Base-by-base conservation (phyloP, 805 yeast genomes). In the Sporopachydermia lactativora region DNA sequence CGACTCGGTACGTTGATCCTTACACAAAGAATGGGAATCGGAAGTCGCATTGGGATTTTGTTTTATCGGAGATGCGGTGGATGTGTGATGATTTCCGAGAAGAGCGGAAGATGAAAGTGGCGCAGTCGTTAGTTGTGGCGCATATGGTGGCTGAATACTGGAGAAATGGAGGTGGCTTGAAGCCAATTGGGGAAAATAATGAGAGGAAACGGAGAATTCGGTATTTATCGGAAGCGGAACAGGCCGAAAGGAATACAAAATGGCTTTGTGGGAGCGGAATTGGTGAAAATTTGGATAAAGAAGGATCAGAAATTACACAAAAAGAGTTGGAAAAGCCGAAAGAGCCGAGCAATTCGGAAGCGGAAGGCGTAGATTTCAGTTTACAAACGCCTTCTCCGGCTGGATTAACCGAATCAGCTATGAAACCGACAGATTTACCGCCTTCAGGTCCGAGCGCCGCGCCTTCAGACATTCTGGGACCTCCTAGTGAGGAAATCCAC, bases 61-160 rank as follows among this genome's bases (percentile, higher is more conserved):
- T 89, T 17, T 46, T 92, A 3, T 73, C 74, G 17, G 98, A 92
- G 55, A 81, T 76, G 52, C 73, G 73, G 45, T 85, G 96, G 94
- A 69, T 86, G 75, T 73, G 85, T 4, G 66, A 71, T 1, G 95
- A 86, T 51, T 76, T 78, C 49, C 72, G 68, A 41, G 94, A 86
- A 53, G 76, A 72, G 31, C 55, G 75, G 15, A 79, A 82, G 52
- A 73, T 68, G 53, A 84, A 80, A 53, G 62, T 75, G 43, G 82
- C 85, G 1, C 71, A 79, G 41, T 81, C 92, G 53, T 69, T 73
- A 6, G 64, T 68, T 36, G 61, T 88, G 19, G 81, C 96, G 0
- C 77, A 74, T 44, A 81, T 86, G 0, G 71, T 89, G 2, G 59
- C 63, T 52, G 94, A 83, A 45, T 85, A 76, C 54, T 84, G 95